Conservation (phyloP, 345 rosid genomes). For the Aurinia saxatilis region DNA sequence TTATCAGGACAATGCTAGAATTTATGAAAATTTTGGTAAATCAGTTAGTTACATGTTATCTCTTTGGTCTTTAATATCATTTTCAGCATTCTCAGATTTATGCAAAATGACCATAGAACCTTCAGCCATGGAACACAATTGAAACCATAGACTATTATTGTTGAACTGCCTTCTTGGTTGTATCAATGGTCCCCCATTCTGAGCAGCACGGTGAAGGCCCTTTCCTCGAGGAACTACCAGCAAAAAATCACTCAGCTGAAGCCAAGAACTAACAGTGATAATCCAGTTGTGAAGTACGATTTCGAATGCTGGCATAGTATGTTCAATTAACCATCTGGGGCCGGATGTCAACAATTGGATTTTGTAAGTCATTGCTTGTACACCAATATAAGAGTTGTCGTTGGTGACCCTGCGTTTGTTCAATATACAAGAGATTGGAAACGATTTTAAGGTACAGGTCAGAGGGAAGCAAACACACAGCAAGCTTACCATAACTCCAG, state of each 20-base stretch:
- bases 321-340: not conserved
- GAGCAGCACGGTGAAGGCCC: not conserved
- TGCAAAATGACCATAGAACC: not conserved
- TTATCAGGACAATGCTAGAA: not conserved
- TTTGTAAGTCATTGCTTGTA: not conserved
- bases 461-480: not conserved
- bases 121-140: not conserved
- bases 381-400: not conserved
- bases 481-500: conserved; percentile 11
- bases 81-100: conserved; percentile 9
- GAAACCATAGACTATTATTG: not conserved
- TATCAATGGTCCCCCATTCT: not conserved
- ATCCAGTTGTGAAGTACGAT: conserved; percentile 11
- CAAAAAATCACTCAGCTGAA: conserved; percentile 16
- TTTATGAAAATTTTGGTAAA: not conserved
- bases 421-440: not conserved
- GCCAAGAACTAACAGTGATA: conserved; percentile 9
- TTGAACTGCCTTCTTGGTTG: not conserved
- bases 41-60: not conserved
- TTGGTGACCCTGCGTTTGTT: not conserved
- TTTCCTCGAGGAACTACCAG: conserved; percentile 2
- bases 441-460: not conserved
- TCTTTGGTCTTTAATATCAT: not conserved
- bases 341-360: not conserved
- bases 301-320: not conserved